Conservation (phyloP, 2,329 filamentous ascomycete species). For the Diaporthe velutina region DNA sequence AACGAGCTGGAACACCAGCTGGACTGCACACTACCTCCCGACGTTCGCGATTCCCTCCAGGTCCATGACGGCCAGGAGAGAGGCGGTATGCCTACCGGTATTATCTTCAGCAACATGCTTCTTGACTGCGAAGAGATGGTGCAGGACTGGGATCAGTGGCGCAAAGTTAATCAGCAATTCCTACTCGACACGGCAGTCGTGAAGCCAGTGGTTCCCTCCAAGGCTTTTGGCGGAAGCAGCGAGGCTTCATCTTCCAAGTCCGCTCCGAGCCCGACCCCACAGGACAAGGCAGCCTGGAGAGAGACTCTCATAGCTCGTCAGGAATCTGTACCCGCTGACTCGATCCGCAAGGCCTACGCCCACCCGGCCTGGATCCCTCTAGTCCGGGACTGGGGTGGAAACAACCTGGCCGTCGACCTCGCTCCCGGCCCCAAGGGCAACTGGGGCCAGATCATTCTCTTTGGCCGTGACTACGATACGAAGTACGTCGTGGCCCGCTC, state of each 20-base stretch:
- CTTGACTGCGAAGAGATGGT: slow-evolving; percentile 98
- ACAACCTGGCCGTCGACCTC: slow-evolving; percentile 94
- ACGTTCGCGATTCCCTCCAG: slow-evolving; percentile 91
- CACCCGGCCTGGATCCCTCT: slow-evolving; percentile 97
- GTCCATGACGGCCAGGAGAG: slow-evolving; percentile 98
- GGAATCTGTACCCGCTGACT: slow-evolving; percentile 86
- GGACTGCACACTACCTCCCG: slow-evolving; percentile 92
- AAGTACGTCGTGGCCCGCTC: slow-evolving; percentile 97
- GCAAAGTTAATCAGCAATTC: slow-evolving; percentile 91
- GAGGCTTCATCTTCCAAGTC: slow-evolving; percentile 79
- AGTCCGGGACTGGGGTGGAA: slow-evolving; percentile 97
- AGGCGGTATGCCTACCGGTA: slow-evolving; percentile 88
- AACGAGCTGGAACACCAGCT: slow-evolving; percentile 97
- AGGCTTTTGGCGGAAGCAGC: slow-evolving; percentile 75
- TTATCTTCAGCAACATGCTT: slow-evolving; percentile 94
- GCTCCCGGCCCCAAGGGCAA: slow-evolving; percentile 89
- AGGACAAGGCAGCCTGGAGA: slow-evolving; percentile 78
- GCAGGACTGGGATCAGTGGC: slow-evolving; percentile 98
- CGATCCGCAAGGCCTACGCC: slow-evolving; percentile 92
- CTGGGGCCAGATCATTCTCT: slow-evolving; percentile 97
- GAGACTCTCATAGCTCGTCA: slow-evolving; percentile 87
- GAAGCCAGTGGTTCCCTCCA: slow-evolving; percentile 75
- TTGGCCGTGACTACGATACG: slow-evolving; percentile 97
- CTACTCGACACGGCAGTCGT: slow-evolving; percentile 71
- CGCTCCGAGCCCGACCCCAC: slow-evolving; percentile 63